Evolutionary conservation across 768 basidiomycete genomes (phyloP), one percentile per base, ranked within the genome.

Genomic region (Lentinula guzmanii): DNA sequence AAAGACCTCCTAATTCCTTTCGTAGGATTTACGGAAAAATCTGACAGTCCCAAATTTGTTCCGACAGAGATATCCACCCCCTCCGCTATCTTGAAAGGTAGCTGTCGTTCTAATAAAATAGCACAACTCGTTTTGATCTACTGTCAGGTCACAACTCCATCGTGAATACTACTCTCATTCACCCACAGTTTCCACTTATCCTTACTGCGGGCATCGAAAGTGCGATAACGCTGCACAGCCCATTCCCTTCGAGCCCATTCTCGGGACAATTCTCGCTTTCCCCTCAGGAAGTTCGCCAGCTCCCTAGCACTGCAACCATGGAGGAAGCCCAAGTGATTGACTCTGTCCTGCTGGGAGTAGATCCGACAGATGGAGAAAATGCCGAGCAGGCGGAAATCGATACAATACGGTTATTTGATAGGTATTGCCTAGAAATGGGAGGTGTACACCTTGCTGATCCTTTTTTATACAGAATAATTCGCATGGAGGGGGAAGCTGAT

Each of bases 121-220:
- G 50, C 24, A 55, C 16, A 24, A 33, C 13, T 24, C 34, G 10
- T 42, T 48, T 24, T 61, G 45, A 10, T 60, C 58, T 48, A 58
- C 33, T 39, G 59, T 61, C 58, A 86, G 89, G 90, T 4, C 90
- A 93, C 69, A 74, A 80, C 43, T 91, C 90, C 1, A 90, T 94
- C 57, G 85, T 93, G 50, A 94, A 93, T 68, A 82, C 85, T 0
- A 77, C 82, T 2, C 71, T 89, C 28, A 83, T 91, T 61, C 92
- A 93, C 68, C 91, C 92, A 1, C 76, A 81, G 21, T 76, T 87
- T 45, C 80, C 88, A 3, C 80, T 86, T 59, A 74, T 91, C 34
- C 79, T 82, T 39, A 90, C 90, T 4, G 77, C 86, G 4, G 92
- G 91, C 2, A 81, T 93, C 21, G 92, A 94, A 70, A 83, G 82